Percentiles rank a stretch among this genome's conserved stretches.
Evolutionary conservation across 768 basidiomycete species (phyloP).

Genomic region (Kwoniella botswanensis): DNA sequence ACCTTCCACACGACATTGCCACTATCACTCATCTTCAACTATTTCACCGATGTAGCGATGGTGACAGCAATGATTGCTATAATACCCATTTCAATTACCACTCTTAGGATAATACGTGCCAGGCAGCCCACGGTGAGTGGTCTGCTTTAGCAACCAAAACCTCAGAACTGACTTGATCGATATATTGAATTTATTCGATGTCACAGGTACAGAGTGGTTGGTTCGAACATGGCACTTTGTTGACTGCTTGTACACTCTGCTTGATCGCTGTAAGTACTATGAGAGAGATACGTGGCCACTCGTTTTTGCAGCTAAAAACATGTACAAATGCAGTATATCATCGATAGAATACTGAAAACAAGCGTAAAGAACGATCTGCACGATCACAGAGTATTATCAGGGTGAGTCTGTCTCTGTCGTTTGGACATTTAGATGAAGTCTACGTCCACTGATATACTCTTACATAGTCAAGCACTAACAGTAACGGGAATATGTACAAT

Average conservation of each 20-base stretch:
- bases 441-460: neutral
- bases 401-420: constrained; percentile 17
- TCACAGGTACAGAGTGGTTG: constrained; percentile 28
- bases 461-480: constrained; percentile 16
- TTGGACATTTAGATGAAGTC: neutral
- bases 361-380: constrained; percentile 14
- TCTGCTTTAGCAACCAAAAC: neutral
- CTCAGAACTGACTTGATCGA: too few species aligned
- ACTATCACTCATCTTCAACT: neutral
- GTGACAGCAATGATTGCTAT: constrained; percentile 26
- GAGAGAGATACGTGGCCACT: neutral
- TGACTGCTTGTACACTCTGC: constrained; percentile 14
- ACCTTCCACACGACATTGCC: neutral
- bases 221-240: constrained; percentile 33
- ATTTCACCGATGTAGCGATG: constrained; percentile 19
- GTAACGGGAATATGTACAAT: constrained; percentile 23
- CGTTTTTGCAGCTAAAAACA: too few species aligned
- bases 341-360: constrained; percentile 24
- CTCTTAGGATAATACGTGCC: constrained; percentile 11
- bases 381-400: constrained; percentile 17
- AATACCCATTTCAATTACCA: constrained; percentile 19
- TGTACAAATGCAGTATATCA: constrained; percentile 22
- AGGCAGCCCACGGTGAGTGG: constrained; percentile 5
- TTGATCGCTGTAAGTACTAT: constrained; percentile 23
- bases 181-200: neutral